Base-by-base conservation (phyloP, 371 early-diverging fungal genomes). In the Rhizopus stolonifer region DNA sequence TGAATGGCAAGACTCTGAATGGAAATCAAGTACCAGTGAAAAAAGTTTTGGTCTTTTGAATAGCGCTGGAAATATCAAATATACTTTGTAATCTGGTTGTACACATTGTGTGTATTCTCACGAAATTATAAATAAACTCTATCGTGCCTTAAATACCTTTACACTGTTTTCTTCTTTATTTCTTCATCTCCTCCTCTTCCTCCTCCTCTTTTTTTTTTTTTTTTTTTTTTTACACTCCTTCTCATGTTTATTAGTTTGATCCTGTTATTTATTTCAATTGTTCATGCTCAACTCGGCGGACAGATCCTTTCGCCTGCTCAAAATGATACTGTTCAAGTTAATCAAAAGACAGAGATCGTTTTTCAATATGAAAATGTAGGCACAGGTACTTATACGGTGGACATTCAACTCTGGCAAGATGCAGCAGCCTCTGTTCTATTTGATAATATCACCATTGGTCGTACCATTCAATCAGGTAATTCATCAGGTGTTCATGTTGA, bases 11-110 rank as follows among this genome's bases (percentile, higher is more conserved):
- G 87, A 86, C 56, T 70, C 81, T 26, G 62, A 63, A 8, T 86
- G 86, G 86, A 85, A 85, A 64, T 34, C 53, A 22, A 58, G 47
- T 21, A 72, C 80, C 22, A 76, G 84, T 21, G 87, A 86, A 52
- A 58, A 72, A 21, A 75, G 83, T 58, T 86, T 80, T 75, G 87
- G 87, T 19, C 32, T 85, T 14, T 32, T 60, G n/a, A 51, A 56
- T 23, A 58, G 54, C 32, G 47, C 57, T 40, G 64, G 64, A 11
- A 71, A 67, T 46, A 38, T 65, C 21, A 58, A 63, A 21, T 58
- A 58, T 46, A 11, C 42, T 45, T 26, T 54, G 13, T 56, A 52
- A 17, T 32, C n/a, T n/a, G n/a, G n/a, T n/a, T n/a, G n/a, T n/a
- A n/a, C n/a, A n/a, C n/a, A n/a, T n/a, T n/a, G n/a, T n/a, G n/a